A percentile compares a stretch with the other conserved stretches of the same genome.
Conservation (phyloP, 2,329 filamentous ascomycete species). For the Zasmidium citrigriseum region DNA sequence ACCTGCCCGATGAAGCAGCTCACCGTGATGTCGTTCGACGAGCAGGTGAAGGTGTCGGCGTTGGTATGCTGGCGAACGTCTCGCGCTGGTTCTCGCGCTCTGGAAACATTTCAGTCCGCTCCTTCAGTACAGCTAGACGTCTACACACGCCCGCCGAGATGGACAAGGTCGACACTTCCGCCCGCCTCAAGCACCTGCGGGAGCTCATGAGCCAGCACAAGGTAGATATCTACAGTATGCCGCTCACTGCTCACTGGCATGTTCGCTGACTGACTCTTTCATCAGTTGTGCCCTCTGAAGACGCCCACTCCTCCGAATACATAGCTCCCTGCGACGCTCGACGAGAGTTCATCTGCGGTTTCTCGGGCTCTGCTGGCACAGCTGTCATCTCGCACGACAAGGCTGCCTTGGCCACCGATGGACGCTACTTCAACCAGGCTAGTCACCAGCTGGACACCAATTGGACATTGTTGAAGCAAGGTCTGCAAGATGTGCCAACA, state of each 20-base stretch:
- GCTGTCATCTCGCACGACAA: conserved; percentile 84
- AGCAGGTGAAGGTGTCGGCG: background rate
- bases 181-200: conserved; percentile 74
- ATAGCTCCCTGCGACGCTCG: conserved; percentile 94
- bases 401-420: conserved; percentile 90
- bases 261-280: conserved; percentile 39
- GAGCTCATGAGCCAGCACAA: conserved; percentile 83
- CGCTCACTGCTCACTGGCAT: conserved; percentile 15
- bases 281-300: conserved; percentile 90
- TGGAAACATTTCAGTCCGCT: conserved; percentile 1
- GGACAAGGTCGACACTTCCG: conserved; percentile 76
- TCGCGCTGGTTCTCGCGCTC: background rate
- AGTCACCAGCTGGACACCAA: conserved; percentile 86
- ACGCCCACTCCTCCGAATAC: conserved; percentile 97
- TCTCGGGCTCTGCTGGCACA: conserved; percentile 91
- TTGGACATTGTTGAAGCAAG: conserved; percentile 90
- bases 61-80: background rate
- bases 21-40: background rate
- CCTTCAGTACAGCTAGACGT: conserved; percentile 24
- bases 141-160: conserved; percentile 54
- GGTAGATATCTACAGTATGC: conserved; percentile 85
- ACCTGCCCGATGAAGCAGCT: background rate
- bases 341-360: conserved; percentile 88
- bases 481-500: conserved; percentile 88
- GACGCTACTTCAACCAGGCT: conserved; percentile 97